phyloP scores from a whole-genome alignment of 2,329 filamentous ascomycete species.

The Penicillium corylophilum region DNA sequence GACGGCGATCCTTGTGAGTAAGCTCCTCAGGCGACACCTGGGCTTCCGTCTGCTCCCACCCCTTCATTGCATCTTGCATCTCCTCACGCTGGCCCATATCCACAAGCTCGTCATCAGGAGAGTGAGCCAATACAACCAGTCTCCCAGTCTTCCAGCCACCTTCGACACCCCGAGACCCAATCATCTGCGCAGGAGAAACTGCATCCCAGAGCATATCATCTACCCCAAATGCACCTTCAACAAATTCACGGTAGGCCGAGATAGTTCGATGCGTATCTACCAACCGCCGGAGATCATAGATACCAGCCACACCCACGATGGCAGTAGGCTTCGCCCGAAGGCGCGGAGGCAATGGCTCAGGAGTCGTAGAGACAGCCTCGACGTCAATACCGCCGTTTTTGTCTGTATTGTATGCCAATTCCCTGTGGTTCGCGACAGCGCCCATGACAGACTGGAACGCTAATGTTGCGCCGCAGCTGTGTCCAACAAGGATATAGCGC shows the following conservation, averaged over 20 bases:
- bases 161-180: conserved; percentile 29
- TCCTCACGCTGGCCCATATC: conserved; percentile 37
- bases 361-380: conserved; percentile 12
- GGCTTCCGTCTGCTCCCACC: conserved; percentile 39
- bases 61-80: conserved; percentile 53
- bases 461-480: conserved; percentile 49
- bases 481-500: conserved; percentile 46
- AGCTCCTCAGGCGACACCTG: conserved; percentile 8
- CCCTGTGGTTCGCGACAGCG: conserved; percentile 13
- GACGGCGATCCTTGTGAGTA: conserved; percentile 37
- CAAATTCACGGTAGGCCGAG: conserved; percentile 40
- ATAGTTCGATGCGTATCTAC: conserved; percentile 34
- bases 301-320: conserved; percentile 45
- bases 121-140: conserved; percentile 43
- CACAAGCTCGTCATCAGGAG: conserved; percentile 43
- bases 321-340: conserved; percentile 32
- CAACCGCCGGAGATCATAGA: conserved; percentile 44
- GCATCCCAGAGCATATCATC: conserved; percentile 39
- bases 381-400: conserved; percentile 4
- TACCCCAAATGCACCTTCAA: conserved; percentile 44
- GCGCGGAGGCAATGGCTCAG: conserved; percentile 10
- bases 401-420: conserved; percentile 8
- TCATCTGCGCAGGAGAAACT: conserved; percentile 40
- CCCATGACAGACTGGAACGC: conserved; percentile 47
- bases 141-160: conserved; percentile 35